Conservation (phyloP, 441 rosid genomes). For the Adansonia rubrostipa region DNA sequence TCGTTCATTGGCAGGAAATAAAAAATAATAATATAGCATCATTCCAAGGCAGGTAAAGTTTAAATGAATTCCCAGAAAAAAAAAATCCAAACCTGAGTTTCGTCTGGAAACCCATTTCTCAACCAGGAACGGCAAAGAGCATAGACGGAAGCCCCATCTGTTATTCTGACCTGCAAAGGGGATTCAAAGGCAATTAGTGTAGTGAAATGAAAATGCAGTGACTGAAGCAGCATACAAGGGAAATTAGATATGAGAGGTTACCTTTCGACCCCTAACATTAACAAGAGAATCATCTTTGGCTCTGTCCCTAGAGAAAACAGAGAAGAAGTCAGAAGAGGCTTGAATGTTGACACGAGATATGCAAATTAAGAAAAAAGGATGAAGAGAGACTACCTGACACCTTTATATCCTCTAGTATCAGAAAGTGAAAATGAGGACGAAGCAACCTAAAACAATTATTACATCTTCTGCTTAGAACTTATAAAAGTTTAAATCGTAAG, state of each 20-base stretch:
- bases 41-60: constrained; percentile 14
- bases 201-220: neutral
- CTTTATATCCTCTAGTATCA: constrained; percentile 57
- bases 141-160: constrained; percentile 77
- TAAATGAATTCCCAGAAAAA: constrained; percentile 16
- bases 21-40: neutral
- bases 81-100: constrained; percentile 58
- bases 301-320: constrained; percentile 40
- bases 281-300: constrained; percentile 50
- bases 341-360: constrained; percentile 14
- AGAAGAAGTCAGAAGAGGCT: neutral
- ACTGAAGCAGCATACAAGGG: neutral
- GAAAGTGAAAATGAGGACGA: constrained; percentile 51
- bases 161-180: constrained; percentile 58
- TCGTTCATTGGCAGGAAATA: neutral
- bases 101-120: constrained; percentile 80
- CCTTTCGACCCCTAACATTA: constrained; percentile 65
- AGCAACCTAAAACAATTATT: constrained; percentile 48
- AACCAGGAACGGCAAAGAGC: constrained; percentile 90
- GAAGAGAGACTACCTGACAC: constrained; percentile 46
- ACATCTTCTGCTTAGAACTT: neutral
- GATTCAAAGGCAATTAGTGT: constrained; percentile 23
- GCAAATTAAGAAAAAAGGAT: neutral
- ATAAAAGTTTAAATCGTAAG: constrained; percentile 15
- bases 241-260: constrained; percentile 25